phyloP scores from a whole-genome alignment of 306 rosid species.

The Hippophae rhamnoides region DNA sequence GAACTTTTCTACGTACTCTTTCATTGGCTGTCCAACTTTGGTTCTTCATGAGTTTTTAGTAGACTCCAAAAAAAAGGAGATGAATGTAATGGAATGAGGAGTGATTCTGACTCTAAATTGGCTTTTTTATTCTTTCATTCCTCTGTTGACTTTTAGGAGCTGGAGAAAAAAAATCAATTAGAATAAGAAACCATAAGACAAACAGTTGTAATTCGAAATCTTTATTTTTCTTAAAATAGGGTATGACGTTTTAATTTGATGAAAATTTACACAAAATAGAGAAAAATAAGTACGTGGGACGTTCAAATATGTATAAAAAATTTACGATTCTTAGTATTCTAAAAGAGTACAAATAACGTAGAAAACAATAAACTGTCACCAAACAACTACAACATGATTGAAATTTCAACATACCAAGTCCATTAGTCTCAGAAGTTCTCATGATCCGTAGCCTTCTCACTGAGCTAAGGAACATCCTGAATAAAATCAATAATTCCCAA shows the following conservation, averaged over 20 bases:
- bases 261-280: too few species aligned
- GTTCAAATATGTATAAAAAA: too few species aligned
- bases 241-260: too few species aligned
- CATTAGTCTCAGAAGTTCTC: constrained; percentile 63
- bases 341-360: neutral
- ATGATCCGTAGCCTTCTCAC: constrained; percentile 71
- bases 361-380: neutral
- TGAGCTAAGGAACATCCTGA: constrained; percentile 56
- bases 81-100: neutral
- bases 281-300: too few species aligned
- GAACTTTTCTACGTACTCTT: constrained; percentile 24
- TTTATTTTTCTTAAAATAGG: too few species aligned
- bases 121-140: constrained; percentile 41
- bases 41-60: constrained; percentile 23
- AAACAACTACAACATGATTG: constrained; percentile 4
- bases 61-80: neutral
- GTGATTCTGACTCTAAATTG: constrained; percentile 20
- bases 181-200: constrained; percentile 1
- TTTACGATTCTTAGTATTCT: too few species aligned
- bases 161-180: constrained; percentile 14
- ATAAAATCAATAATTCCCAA: neutral
- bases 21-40: constrained; percentile 37
- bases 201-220: neutral
- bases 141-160: constrained; percentile 51
- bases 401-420: constrained; percentile 38